Base-by-base conservation (phyloP, 2,329 filamentous ascomycete species). In the Penicillium sp. region DNA sequence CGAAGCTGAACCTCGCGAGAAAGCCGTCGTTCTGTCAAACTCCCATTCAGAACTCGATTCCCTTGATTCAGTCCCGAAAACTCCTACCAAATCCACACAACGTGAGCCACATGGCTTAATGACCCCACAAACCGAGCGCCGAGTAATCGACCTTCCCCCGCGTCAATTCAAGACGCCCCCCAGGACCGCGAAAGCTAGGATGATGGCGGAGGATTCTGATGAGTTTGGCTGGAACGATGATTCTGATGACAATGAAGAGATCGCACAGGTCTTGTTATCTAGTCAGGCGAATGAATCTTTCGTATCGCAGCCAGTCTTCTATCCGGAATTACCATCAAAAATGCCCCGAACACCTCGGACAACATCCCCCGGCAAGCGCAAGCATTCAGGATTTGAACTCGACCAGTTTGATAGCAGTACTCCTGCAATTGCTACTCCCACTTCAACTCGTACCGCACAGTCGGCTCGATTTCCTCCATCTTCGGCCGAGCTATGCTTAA, bases 1-100 rank as follows among this genome's bases (percentile, higher is more conserved):
- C 57, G 84, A 87, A 57, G 86, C 86, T 14, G 79, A 83, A 64
- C 64, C 75, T n/a, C 77, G 86, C 22, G 83, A 85, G 70, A 80
- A 81, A 60, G 73, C 73, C 11, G 79, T 79, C 25, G 73, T 85
- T 6, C 69, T 84, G 62, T 79, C 75, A 62, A 84, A 84, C 64
- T 80, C 81, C 26, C 74, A 77, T 55, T 80, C 78, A 2, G 84
- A 86, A 66, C 73, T 77, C 3, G 59, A 66, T 14, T 55, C 62
- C 7, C 58, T 46, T 3, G 22, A 58, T n/a, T 37, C 57, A 26
- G 35, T 59, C 1, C 55, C 65, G 10, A 52, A 71, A 73, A 22
- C 75, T 70, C 10, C 59, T 26, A 55, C 55, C 1, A 62, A 53
- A 1, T 51, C 38, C 0, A 57, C 49, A 2, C 58, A 54, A 8